These are phyloP conservation scores for Verruconis gallopava DNA, from an alignment of 2,329 filamentous ascomycete species.

Conservation along the genomic window DNA sequence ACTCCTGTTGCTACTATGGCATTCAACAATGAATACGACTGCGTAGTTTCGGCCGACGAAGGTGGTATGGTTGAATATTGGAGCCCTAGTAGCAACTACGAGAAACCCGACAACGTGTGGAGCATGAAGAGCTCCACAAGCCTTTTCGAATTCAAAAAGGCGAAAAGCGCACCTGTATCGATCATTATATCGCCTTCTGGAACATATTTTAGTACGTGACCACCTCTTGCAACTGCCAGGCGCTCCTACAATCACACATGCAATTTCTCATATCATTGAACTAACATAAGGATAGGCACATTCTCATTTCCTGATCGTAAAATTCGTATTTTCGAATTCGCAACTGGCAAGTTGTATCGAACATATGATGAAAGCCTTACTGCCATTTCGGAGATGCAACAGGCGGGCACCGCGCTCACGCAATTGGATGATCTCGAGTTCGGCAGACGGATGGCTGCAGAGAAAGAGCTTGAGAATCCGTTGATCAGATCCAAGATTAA, in stretches of 20 bases:
- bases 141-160: constrained; percentile 94
- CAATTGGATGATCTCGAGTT: constrained; percentile 88
- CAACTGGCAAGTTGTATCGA: constrained; percentile 72
- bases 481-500: constrained; percentile 59
- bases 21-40: constrained; percentile 81
- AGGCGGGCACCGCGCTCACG: constrained; percentile 70
- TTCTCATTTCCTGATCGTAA: constrained; percentile 90
- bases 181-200: constrained; percentile 79
- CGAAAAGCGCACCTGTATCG: constrained; percentile 71
- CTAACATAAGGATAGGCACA: too few species aligned
- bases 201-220: constrained; percentile 70
- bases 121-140: constrained; percentile 87
- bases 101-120: constrained; percentile 87
- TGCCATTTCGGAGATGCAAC: constrained; percentile 87
- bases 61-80: constrained; percentile 96
- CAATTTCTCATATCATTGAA: too few species aligned
- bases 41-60: constrained; percentile 79
- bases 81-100: constrained; percentile 66
- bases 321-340: constrained; percentile 86
- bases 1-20: constrained; percentile 71
- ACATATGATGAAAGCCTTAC: constrained; percentile 91
- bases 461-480: constrained; percentile 70
- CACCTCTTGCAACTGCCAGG: too few species aligned
- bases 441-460: constrained; percentile 70
- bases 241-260: too few species aligned